phyloP scores from a whole-genome alignment of 225 moss, liverwort and hornwort genomes.

The Climacium dendroides region DNA sequence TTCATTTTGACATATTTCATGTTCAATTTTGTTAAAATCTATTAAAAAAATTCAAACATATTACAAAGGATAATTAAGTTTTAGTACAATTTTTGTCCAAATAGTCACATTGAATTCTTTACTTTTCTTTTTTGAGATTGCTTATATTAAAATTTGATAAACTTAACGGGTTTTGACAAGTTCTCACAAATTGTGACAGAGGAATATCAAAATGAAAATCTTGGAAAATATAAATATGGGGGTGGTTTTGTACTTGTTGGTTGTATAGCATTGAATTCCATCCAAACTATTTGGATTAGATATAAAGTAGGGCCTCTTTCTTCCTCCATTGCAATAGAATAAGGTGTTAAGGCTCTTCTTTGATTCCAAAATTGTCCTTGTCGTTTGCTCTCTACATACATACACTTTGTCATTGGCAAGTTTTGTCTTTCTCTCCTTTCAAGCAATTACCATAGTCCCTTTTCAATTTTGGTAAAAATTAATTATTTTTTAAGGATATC shows the following conservation, averaged over 20 bases:
- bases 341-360: accelerated
- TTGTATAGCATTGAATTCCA: neutral
- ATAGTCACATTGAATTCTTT: neutral
- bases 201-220: neutral
- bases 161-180: neutral
- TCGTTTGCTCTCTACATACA: accelerated
- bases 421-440: accelerated
- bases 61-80: accelerated
- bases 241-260: neutral
- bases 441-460: neutral
- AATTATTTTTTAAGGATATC: too few relatives aligned
- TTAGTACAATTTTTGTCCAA: neutral
- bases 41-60: neutral
- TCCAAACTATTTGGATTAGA: accelerated
- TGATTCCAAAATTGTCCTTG: neutral
- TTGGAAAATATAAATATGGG: accelerated
- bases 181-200: neutral
- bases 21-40: neutral
- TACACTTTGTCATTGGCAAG: neutral
- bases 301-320: neutral
- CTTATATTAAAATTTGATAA: neutral
- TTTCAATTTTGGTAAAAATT: too few relatives aligned
- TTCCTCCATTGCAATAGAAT: accelerated
- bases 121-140: accelerated
- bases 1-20: neutral